Evolutionary conservation across 306 rosid genomes (phyloP).

Genomic region (Macrotyloma uniflorum): DNA sequence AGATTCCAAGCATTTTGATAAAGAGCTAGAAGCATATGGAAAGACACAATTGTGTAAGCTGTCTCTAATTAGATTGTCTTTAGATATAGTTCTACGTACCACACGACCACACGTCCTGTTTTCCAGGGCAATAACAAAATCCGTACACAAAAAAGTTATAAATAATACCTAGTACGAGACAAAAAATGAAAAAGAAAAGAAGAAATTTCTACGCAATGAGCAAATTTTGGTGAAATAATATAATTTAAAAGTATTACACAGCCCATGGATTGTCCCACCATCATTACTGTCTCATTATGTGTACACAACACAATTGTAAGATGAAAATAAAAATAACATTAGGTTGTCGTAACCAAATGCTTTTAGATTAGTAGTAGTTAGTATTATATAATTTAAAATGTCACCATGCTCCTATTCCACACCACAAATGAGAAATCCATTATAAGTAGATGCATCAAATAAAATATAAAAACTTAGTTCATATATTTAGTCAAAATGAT

Average conservation of each 20-base stretch:
- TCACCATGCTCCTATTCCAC: constrained; percentile 1
- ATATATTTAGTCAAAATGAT: no score
- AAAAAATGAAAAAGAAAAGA: neutral
- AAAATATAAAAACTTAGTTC: neutral
- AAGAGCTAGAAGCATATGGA: neutral
- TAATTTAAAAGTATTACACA: constrained; percentile 5
- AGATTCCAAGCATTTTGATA: neutral
- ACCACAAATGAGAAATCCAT: constrained; percentile 16
- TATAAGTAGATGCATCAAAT: constrained; percentile 20
- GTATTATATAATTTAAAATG: neutral
- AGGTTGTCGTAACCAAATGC: constrained; percentile 28
- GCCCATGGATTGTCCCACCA: constrained; percentile 10
- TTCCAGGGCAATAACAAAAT: neutral
- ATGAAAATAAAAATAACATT: neutral
- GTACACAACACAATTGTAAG: constrained; percentile 18
- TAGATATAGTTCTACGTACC: neutral
- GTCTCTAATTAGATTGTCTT: neutral
- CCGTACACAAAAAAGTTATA: neutral
- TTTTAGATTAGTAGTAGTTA: neutral
- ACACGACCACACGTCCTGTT: neutral
- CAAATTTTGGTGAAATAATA: neutral
- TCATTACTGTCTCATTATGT: neutral
- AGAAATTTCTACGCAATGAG: neutral
- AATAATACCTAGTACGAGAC: neutral
- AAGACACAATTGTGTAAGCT: neutral